A percentile compares a stretch with the other conserved stretches of the same genome.
Conservation (phyloP, 1,139 yeast genomes). For the Suhomyces coccinellae region DNA sequence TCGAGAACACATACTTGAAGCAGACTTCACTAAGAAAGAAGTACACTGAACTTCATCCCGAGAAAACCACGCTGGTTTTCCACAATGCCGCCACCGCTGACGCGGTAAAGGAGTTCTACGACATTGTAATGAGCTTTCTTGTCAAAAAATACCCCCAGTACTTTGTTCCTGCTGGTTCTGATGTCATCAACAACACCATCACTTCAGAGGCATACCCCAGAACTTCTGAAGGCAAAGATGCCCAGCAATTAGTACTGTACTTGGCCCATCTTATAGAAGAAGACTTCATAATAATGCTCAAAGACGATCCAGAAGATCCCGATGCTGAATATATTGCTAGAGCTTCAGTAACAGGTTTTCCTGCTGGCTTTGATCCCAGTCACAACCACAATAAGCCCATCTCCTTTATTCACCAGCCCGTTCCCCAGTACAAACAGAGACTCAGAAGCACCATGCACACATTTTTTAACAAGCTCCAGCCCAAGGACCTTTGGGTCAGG, state of each 20-base stretch:
- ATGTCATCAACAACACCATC: constrained; percentile 28
- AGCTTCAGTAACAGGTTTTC: constrained; percentile 41
- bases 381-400: constrained; percentile 34
- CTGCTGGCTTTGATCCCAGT: constrained; percentile 47
- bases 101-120: constrained; percentile 39
- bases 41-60: constrained; percentile 20
- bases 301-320: constrained; percentile 34
- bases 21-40: constrained; percentile 24
- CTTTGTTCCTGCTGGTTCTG: constrained; percentile 20
- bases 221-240: constrained; percentile 16
- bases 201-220: constrained; percentile 30
- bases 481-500: constrained; percentile 42
- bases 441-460: constrained; percentile 39
- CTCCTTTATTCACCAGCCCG: constrained; percentile 42
- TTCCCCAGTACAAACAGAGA: constrained; percentile 40
- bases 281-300: constrained; percentile 38
- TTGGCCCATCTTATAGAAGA: constrained; percentile 40
- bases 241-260: constrained; percentile 22
- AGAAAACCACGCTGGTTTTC: constrained; percentile 26
- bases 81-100: constrained; percentile 19
- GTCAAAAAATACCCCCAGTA: constrained; percentile 36
- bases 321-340: constrained; percentile 39
- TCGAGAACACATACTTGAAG: constrained; percentile 37
- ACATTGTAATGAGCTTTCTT: constrained; percentile 28
- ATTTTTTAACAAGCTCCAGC: constrained; percentile 38